phyloP scores from a whole-genome alignment of 129 eudicot genomes.

The Oenanthe sinensis region DNA sequence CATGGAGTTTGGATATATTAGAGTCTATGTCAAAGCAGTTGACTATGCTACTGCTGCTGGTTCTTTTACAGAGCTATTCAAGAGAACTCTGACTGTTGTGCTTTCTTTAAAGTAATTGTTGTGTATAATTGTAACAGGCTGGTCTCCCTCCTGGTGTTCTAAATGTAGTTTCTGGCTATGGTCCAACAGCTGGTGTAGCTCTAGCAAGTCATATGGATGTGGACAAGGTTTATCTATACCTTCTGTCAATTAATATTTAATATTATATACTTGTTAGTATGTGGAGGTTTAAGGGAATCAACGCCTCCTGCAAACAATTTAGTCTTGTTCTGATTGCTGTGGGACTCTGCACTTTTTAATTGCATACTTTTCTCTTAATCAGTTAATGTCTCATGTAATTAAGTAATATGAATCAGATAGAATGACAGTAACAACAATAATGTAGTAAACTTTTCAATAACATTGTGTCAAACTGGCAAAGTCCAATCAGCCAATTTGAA shows the following conservation, averaged over 20 bases:
- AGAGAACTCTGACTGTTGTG: neutral
- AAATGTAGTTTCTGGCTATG: constrained; percentile 28
- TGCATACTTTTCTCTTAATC: neutral
- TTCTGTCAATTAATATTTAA: neutral
- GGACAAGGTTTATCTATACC: constrained; percentile 12
- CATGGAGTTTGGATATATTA: neutral
- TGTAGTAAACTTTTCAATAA: neutral
- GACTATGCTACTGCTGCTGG: neutral
- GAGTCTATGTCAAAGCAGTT: neutral
- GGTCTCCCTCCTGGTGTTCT: constrained; percentile 31
- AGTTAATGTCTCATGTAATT: neutral
- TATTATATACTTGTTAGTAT: neutral
- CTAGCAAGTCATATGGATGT: constrained; percentile 32
- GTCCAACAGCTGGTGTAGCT: constrained; percentile 31
- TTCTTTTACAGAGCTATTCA: neutral
- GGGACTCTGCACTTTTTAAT: neutral
- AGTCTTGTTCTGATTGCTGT: neutral
- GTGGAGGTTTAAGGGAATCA: neutral
- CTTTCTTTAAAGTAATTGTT: neutral
- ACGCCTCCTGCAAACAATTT: neutral
- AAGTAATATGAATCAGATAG: neutral
- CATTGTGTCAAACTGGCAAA: neutral
- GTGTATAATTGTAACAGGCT: constrained; percentile 12
- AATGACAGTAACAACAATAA: neutral
- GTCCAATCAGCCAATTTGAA: neutral